A percentile compares a stretch with the other conserved stretches of the same genome.
Evolutionary conservation across 768 basidiomycete genomes (phyloP).

Genomic region (Boletus sp.): DNA sequence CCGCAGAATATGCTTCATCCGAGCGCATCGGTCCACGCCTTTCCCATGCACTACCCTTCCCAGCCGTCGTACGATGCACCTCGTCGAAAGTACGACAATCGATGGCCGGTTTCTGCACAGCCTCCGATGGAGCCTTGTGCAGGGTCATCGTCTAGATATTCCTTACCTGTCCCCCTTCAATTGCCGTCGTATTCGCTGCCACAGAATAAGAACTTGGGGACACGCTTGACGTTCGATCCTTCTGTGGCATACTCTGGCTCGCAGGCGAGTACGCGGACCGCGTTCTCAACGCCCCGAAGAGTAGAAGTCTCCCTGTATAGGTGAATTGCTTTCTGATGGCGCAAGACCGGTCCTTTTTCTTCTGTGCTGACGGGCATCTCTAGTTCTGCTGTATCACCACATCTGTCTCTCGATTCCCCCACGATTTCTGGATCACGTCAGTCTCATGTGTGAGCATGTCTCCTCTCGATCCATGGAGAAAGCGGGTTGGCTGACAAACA

Average conservation of each 20-base stretch:
- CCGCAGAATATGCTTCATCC: constrained; percentile 24
- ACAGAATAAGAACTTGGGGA: constrained; percentile 5
- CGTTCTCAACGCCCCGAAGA: constrained; percentile 10
- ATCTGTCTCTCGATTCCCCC: constrained; percentile 29
- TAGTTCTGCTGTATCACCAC: constrained; percentile 56
- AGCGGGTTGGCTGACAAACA: constrained; percentile 1
- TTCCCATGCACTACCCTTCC: constrained; percentile 25
- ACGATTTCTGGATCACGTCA: constrained; percentile 7
- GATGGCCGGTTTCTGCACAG: constrained; percentile 2
- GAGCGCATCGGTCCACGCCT: constrained; percentile 16
- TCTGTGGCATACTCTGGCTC: constrained; percentile 44
- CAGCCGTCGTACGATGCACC: constrained; percentile 23
- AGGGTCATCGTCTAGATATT: constrained; percentile 21
- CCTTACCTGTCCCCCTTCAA: constrained; percentile 13
- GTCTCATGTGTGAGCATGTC: constrained; percentile 22
- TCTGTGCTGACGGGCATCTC: constrained; percentile 4
- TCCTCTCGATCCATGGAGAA: not conserved
- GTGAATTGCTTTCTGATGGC: constrained; percentile 33
- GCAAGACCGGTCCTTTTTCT: not conserved
- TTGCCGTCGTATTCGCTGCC: not conserved
- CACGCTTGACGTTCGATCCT: constrained; percentile 41
- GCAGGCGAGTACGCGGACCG: constrained; percentile 5
- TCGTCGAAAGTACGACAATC: constrained; percentile 7
- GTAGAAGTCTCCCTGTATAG: constrained; percentile 53
- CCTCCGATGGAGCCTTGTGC: constrained; percentile 2